A percentile compares a stretch with the other conserved stretches of the same genome.
Conservation (phyloP, 208 protist genomes). For the Crithidia brevicula region DNA sequence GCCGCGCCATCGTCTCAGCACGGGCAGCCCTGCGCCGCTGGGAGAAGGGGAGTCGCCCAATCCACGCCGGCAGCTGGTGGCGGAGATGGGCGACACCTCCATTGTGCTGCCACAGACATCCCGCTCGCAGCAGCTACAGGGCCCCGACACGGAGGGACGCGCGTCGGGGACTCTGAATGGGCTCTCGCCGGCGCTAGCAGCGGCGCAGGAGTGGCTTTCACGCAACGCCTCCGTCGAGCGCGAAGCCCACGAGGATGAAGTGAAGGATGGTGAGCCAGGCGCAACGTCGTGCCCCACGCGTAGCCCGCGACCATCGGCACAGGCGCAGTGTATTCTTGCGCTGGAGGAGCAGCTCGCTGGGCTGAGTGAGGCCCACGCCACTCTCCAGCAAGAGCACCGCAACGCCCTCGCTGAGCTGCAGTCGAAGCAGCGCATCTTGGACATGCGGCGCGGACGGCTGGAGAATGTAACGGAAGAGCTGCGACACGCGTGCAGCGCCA, state of each 20-base stretch:
- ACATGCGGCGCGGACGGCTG: constrained; percentile 74
- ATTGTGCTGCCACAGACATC: constrained; percentile 17
- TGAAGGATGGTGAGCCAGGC: too few species aligned
- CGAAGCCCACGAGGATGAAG: not conserved
- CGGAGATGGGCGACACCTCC: constrained; percentile 9
- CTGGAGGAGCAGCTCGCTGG: constrained; percentile 36
- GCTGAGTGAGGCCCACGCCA: constrained; percentile 30
- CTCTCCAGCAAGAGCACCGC: constrained; percentile 45
- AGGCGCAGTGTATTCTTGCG: constrained; percentile 30
- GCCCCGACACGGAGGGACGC: not conserved
- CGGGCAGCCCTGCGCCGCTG: not conserved
- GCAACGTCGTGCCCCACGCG: not conserved
- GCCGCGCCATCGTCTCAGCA: not conserved
- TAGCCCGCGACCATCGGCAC: constrained; percentile 9
- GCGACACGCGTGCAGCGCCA: constrained; percentile 52
- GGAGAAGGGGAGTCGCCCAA: constrained; percentile 30
- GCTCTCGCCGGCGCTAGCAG: constrained; percentile 9
- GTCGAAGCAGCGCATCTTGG: constrained; percentile 50
- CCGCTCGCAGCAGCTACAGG: constrained; percentile 13
- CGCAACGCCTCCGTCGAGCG: constrained; percentile 9
- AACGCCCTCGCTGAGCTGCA: constrained; percentile 55
- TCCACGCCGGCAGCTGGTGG: constrained; percentile 17
- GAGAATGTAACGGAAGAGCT: constrained; percentile 73
- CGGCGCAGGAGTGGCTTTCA: constrained; percentile 20
- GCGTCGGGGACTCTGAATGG: not conserved